Percentiles rank a stretch among this genome's conserved stretches.
phyloP scores from a whole-genome alignment of 2,329 filamentous ascomycete genomes.

The Diplodia intermedia region DNA sequence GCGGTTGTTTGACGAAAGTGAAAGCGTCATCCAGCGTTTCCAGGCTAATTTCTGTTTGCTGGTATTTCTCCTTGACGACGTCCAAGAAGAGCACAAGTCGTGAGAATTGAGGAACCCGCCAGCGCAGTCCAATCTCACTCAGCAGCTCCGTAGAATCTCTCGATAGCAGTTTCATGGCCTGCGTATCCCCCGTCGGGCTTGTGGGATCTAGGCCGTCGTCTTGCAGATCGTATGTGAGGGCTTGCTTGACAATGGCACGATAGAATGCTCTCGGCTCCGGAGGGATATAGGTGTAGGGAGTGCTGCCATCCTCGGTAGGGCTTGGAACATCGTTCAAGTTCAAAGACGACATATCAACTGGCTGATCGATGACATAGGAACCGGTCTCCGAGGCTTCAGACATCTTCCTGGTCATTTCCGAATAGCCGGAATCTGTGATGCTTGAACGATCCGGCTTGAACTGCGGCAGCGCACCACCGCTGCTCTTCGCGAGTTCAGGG shows the following conservation, averaged over 20 bases:
- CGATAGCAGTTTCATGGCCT: slow-evolving; percentile 66
- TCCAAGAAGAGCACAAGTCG: slow-evolving; percentile 83
- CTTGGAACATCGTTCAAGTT: slow-evolving; percentile 58
- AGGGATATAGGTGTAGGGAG: slow-evolving; percentile 88
- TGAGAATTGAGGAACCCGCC: slow-evolving; percentile 86
- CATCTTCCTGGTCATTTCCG: slow-evolving; percentile 55
- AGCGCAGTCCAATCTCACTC: slow-evolving; percentile 83
- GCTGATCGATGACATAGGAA: slow-evolving; percentile 69
- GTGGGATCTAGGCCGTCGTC: slow-evolving; percentile 60
- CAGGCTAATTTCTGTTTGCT: slow-evolving; percentile 80
- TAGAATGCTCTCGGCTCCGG: slow-evolving; percentile 83
- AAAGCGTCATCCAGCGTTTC: slow-evolving; percentile 86
- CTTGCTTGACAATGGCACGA: slow-evolving; percentile 79
- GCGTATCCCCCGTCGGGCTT: slow-evolving; percentile 56
- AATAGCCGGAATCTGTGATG: slow-evolving; percentile 50
- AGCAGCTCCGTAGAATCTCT: slow-evolving; percentile 82
- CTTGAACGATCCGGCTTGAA: slow-evolving; percentile 54
- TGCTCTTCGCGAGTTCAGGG: slow-evolving; percentile 82
- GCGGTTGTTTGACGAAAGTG: slow-evolving; percentile 77
- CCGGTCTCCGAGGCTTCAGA: slow-evolving; percentile 54
- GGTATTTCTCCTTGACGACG: slow-evolving; percentile 82
- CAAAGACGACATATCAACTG: slow-evolving; percentile 71
- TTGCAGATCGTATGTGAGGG: slow-evolving; percentile 68
- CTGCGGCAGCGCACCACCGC: slow-evolving; percentile 66
- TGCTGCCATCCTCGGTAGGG: slow-evolving; percentile 57